Base-by-base conservation (phyloP, 352 stramenopile genomes). In the Globisporangium okanoganense region DNA sequence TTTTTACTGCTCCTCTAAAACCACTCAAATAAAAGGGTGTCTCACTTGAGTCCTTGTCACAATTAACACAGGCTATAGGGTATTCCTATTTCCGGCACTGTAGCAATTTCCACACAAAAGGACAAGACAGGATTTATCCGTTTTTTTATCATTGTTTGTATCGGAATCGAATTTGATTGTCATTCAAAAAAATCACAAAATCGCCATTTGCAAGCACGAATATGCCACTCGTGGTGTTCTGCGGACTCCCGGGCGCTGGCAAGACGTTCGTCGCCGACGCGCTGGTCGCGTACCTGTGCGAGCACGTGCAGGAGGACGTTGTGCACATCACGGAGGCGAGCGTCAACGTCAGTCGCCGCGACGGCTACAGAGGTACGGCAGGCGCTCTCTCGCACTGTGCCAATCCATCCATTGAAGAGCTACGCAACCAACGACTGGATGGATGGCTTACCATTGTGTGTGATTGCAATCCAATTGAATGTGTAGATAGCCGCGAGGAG, bases 161-260 rank as follows among this genome's bases (percentile, higher is more conserved):
- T n/a, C n/a, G n/a, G n/a, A n/a, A n/a, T n/a, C n/a, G n/a, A n/a
- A n/a, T n/a, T n/a, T n/a, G n/a, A n/a, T n/a, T n/a, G n/a, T n/a
- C n/a, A n/a, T n/a, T n/a, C n/a, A n/a, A n/a, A n/a, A n/a, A n/a
- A n/a, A n/a, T n/a, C n/a, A n/a, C n/a, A n/a, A n/a, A n/a, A n/a
- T n/a, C n/a, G n/a, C 35, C 3, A 36, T 9, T 36, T 36, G 31
- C 41, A 48, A 24, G 20, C 43, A 29, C n/a, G 5, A 18, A 38
- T 13, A 94, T 94, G 85, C 85, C 85, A 41, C 78, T 94, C 22
- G 82, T 94, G 13, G 69, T 91, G 25, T 62, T 91, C 55, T 91
- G 82, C 52, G 85, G 85, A 1, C 65, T 94, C 40, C 85, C 82
- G 5, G 79, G 73, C 14, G 76, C 80, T 18, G 85, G 85, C 56